These are phyloP conservation scores for Inosperma sp. DNA, from an alignment of 768 basidiomycete species.

Conservation along the genomic window DNA sequence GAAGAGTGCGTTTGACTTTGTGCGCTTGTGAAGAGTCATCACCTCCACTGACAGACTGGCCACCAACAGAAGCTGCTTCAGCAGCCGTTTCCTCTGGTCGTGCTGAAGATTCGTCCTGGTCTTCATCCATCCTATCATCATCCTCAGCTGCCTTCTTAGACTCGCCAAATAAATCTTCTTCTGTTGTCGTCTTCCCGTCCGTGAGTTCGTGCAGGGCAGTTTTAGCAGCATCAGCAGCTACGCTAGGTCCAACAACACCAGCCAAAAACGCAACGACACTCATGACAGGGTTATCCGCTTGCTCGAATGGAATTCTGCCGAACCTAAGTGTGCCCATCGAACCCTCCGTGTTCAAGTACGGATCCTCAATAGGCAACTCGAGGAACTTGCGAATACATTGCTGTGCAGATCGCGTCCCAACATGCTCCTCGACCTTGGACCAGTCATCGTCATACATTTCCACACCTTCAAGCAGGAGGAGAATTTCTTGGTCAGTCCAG, in stretches of 20 bases:
- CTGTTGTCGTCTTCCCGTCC: slow-evolving; percentile 41
- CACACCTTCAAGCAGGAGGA: slow-evolving; percentile 88
- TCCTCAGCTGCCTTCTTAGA: slow-evolving; percentile 33
- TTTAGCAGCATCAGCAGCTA: slow-evolving; percentile 93
- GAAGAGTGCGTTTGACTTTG: slow-evolving; percentile 42
- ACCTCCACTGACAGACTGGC: slow-evolving; percentile 4
- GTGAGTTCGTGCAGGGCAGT: slow-evolving; percentile 80
- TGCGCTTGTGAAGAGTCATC: slow-evolving; percentile 22
- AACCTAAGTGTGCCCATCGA: slow-evolving; percentile 73
- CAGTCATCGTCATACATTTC: slow-evolving; percentile 99
- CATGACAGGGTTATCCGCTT: slow-evolving; percentile 97
- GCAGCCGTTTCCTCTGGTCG: slow-evolving; percentile 20
- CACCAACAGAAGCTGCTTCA: slow-evolving; percentile 28
- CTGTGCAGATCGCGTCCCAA: slow-evolving; percentile 85
- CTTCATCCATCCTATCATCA: slow-evolving; percentile 48
- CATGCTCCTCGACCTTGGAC: slow-evolving; percentile 88
- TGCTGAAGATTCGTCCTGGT: slow-evolving; percentile 22
- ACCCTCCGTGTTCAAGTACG: slow-evolving; percentile 75
- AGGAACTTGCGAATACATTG: slow-evolving; percentile 96
- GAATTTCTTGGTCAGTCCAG: slow-evolving; percentile 89
- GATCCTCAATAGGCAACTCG: slow-evolving; percentile 94
- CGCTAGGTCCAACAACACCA: slow-evolving; percentile 82
- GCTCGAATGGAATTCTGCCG: slow-evolving; percentile 83
- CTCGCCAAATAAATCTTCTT: slow-evolving; percentile 23
- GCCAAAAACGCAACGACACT: slow-evolving; percentile 97